Conservation (phyloP, 2,329 filamentous ascomycete species). For the Coleophoma eucalyptorum region DNA sequence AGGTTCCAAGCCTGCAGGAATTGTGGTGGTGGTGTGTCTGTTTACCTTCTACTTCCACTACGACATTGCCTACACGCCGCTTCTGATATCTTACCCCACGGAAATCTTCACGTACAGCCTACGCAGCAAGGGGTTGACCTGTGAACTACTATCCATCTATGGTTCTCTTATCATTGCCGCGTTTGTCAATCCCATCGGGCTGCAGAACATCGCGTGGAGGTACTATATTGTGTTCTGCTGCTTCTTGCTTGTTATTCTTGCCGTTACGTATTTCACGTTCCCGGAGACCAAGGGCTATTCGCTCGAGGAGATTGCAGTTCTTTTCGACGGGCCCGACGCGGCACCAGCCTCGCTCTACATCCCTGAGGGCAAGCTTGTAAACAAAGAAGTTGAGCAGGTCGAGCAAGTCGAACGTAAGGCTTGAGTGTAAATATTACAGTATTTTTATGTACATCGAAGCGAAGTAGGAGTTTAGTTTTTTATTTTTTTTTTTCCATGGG, state of each 20-base stretch:
- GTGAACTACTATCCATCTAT: conserved; percentile 10
- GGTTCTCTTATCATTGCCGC: conserved; percentile 15
- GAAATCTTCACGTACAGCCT: conserved; percentile 56
- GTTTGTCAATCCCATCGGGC: conserved; percentile 35
- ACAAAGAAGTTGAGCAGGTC: conserved; percentile 8
- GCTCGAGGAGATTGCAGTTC: conserved; percentile 34
- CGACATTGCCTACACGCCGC: conserved; percentile 55
- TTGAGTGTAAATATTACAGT: not conserved
- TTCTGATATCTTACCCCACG: conserved; percentile 53
- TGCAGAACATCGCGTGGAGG: conserved; percentile 32
- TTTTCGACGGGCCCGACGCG: conserved; percentile 19
- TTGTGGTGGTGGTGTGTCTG: conserved; percentile 52
- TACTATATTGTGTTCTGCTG: conserved; percentile 35
- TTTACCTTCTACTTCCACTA: conserved; percentile 58
- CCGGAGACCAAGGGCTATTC: conserved; percentile 34
- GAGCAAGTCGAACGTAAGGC: not conserved
- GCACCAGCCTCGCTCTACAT: conserved; percentile 27
- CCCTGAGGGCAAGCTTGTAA: conserved; percentile 10
- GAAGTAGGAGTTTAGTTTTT: no score
- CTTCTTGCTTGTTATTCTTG: conserved; percentile 12
- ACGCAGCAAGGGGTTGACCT: conserved; percentile 28
- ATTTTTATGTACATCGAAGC: no score
- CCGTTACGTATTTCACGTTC: conserved; percentile 19
- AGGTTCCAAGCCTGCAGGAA: conserved; percentile 39
- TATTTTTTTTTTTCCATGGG: no score